A percentile compares a stretch with the other conserved stretches of the same genome.
Evolutionary conservation across 148 eudicot genomes (phyloP).

Genomic region (Talinum fruticosum): DNA sequence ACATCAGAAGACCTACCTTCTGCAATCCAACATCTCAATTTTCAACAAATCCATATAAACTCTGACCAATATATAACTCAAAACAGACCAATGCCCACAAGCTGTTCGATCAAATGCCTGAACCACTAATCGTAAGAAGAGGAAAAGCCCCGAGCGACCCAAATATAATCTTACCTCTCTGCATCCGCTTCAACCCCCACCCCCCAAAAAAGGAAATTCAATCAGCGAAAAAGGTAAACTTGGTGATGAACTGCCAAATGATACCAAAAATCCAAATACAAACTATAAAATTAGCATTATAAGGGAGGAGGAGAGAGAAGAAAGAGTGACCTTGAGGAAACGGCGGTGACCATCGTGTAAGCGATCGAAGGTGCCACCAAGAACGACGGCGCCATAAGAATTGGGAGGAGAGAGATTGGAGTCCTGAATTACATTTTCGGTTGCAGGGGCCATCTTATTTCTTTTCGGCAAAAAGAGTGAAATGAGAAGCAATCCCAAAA

Average conservation of each 20-base stretch:
- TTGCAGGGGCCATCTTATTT: constrained; percentile 7
- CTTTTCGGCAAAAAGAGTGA: neutral
- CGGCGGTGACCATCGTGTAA: constrained; percentile 91
- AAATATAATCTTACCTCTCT: neutral
- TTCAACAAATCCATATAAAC: neutral
- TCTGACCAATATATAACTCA: neutral
- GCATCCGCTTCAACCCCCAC: too few relatives aligned
- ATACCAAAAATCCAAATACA: neutral
- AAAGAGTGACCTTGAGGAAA: constrained; percentile 61
- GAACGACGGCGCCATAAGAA: constrained; percentile 62
- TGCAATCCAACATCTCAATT: neutral
- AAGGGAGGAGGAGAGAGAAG: neutral
- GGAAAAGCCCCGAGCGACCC: neutral
- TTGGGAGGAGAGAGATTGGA: constrained; percentile 43
- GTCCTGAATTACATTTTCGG: neutral
- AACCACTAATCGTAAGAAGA: neutral
- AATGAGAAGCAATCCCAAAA: neutral
- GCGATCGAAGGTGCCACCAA: constrained; percentile 96
- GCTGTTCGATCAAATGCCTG: constrained; percentile 17
- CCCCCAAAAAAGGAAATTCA: too few relatives aligned
- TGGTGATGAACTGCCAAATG: neutral
- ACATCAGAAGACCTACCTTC: neutral
- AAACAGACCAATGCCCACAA: neutral
- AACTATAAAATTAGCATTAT: too few relatives aligned
- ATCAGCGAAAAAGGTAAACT: too few relatives aligned